Percentiles rank a stretch among this genome's conserved stretches.
phyloP scores from a whole-genome alignment of 2,329 filamentous ascomycete genomes.

The Mycosphaerella sp. region DNA sequence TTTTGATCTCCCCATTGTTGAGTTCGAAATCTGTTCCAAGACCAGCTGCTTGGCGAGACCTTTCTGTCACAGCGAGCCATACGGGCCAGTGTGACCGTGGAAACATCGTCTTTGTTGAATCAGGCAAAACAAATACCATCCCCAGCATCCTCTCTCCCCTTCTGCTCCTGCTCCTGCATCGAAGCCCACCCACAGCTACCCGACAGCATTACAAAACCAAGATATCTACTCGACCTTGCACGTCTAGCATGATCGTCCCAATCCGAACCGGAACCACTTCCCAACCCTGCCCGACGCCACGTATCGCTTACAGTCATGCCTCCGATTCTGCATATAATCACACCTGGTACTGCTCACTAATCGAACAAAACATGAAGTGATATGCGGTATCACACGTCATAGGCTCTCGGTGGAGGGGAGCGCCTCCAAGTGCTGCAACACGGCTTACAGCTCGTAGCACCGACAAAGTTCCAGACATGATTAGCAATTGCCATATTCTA shows the following conservation, averaged over 20 bases:
- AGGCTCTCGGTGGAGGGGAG: neutral
- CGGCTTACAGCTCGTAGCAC: neutral
- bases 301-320: neutral
- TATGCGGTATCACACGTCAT: neutral
- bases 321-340: neutral
- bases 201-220: neutral
- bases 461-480: neutral
- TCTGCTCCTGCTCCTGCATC: neutral
- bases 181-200: neutral
- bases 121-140: no score
- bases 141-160: no score
- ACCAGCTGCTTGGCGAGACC: neutral
- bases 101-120: neutral
- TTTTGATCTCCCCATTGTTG: neutral
- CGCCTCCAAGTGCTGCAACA: neutral
- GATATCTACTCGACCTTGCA: no score
- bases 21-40: neutral
- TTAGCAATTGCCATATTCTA: neutral
- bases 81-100: neutral
- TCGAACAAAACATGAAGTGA: neutral
- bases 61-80: neutral
- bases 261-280: neutral
- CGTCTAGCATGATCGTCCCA: no score
- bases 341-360: neutral
- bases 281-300: neutral